phyloP scores from a whole-genome alignment of 257 asterid species.

The Echites panduratus region DNA sequence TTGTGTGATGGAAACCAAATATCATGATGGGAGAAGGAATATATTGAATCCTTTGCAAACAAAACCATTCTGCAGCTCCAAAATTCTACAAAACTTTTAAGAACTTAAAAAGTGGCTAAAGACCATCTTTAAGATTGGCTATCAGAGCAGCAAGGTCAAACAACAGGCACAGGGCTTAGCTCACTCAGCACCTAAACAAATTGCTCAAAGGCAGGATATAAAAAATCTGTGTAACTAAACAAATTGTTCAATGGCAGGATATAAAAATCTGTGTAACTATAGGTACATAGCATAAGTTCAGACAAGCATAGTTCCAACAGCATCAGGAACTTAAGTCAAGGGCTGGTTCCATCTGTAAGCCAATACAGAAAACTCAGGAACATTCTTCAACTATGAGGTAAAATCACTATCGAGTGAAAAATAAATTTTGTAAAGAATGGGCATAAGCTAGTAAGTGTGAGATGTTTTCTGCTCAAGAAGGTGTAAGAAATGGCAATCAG shows the following conservation, averaged over 20 bases:
- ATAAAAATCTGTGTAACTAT: not conserved
- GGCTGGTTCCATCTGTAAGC: not conserved
- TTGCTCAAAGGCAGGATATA: too few relatives aligned
- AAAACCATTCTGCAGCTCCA: not conserved
- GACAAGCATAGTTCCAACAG: not conserved
- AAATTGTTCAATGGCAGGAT: not conserved
- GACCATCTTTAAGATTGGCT: not conserved
- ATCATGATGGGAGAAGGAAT: not conserved
- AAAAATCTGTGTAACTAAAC: not conserved
- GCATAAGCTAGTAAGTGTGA: not conserved
- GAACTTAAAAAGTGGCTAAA: not conserved
- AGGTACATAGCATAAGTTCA: not conserved
- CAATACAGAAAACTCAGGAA: not conserved
- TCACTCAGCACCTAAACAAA: not conserved
- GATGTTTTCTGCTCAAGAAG: not conserved
- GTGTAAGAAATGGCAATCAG: slow-evolving; percentile 1
- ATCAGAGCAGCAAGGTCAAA: not conserved
- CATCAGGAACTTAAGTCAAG: not conserved
- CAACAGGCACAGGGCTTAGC: not conserved
- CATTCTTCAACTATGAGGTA: not conserved
- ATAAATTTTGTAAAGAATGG: not conserved
- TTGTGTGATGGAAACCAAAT: too few relatives aligned
- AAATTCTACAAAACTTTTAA: not conserved
- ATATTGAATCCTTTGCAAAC: not conserved
- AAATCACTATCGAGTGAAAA: not conserved